Evolutionary conservation across 2,329 filamentous ascomycete species (phyloP), one percentile per base, ranked within the genome.

Genomic region (Alternaria atra): DNA sequence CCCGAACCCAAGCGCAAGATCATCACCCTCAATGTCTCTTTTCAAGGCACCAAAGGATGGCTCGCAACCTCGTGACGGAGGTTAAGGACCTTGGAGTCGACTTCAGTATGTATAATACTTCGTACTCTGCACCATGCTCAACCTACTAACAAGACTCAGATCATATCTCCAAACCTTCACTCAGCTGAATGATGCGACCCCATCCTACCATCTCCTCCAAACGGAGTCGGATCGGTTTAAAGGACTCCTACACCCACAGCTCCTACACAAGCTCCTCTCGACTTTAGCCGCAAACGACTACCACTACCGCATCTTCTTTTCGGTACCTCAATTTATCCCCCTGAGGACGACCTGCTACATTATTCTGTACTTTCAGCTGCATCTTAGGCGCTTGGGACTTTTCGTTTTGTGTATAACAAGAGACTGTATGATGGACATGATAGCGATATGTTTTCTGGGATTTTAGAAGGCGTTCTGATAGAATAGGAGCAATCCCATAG

Each of bases 11-110:
- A 58, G 69, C 53, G 56, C 63, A 37, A 61, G 55, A 57, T 53
- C 60, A 58, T 64, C 64, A 30, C 58, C 66, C 13, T 60, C 70
- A 2, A 65, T 60, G 46, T 64, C 69, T 63, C 63, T 55, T 8
- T 60, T 53, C 20, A 72, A 6, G 39, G 39, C 7, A 25, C 20
- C 39, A 15, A 42, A 42, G 12, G 39, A 42, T 60, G 64, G 60
- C 55, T 27, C 57, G 5, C 66, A 75, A 52, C 72, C 73, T 5
- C 68, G 76, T 30, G 70, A 73, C 56, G 76, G 76, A 48, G 75
- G 75, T 34, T 78, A 76, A 73, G 37, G 35, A 8, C 1, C 20
- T 23, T 12, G 3, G 15, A 47, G 13, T 15, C 27, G 30, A 17
- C 48, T 37, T 27, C 20, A 32, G 69, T 69, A 64, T 35, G 70